These are phyloP conservation scores for Solanum sparsipilum DNA, from an alignment of 257 asterid genomes.

Conservation along the genomic window DNA sequence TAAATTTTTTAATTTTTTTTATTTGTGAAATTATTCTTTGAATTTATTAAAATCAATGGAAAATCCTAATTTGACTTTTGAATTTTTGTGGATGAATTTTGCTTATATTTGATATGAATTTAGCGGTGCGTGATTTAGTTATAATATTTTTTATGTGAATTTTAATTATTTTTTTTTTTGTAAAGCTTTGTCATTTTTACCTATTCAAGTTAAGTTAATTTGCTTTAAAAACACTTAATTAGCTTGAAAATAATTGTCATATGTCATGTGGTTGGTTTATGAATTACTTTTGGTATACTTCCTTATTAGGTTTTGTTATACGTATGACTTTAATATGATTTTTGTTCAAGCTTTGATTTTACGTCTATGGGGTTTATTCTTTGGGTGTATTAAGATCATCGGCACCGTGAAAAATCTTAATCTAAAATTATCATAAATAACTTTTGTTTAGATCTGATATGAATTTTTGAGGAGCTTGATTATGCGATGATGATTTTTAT, in stretches of 20 bases:
- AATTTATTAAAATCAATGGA: background rate
- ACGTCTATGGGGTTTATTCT: too few relatives aligned
- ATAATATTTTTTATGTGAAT: background rate
- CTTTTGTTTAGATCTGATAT: too few relatives aligned
- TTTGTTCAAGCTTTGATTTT: background rate
- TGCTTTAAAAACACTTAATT: conserved; percentile 41
- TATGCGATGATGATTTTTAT: too few relatives aligned
- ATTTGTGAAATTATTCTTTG: background rate
- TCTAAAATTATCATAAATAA: too few relatives aligned
- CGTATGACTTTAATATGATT: too few relatives aligned
- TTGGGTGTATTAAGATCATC: too few relatives aligned
- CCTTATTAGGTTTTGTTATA: background rate
- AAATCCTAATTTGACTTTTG: conserved; percentile 42
- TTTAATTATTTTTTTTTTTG: background rate
- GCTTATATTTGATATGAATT: background rate
- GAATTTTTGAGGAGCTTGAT: too few relatives aligned
- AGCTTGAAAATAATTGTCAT: background rate
- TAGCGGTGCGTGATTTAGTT: too few relatives aligned
- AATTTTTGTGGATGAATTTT: too few relatives aligned
- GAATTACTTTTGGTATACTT: background rate
- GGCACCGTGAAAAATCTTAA: too few relatives aligned
- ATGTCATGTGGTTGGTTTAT: background rate
- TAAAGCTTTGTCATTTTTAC: background rate
- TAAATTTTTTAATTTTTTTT: background rate
- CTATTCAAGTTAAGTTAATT: background rate